These are phyloP conservation scores for Hypholoma sublateritium DNA, from an alignment of 768 basidiomycete genomes.

Conservation along the genomic window DNA sequence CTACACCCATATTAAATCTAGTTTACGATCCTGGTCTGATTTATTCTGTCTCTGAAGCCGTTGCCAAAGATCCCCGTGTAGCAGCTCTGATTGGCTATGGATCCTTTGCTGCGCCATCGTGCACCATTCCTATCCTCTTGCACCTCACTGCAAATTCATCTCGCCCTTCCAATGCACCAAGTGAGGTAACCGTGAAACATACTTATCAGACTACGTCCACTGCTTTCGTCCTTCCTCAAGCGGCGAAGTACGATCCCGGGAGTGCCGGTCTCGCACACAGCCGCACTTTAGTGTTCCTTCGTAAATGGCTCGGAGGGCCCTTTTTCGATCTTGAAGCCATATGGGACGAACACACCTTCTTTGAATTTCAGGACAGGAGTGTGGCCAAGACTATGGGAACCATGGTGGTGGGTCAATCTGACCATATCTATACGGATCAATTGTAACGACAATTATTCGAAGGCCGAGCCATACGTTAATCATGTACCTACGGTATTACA, in stretches of 20 bases:
- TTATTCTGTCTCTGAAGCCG: slow-evolving; percentile 24
- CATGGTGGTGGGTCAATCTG: slow-evolving; percentile 43
- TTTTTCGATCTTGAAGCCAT: slow-evolving; percentile 57
- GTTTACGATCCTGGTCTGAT: slow-evolving; percentile 34
- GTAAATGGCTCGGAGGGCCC: slow-evolving; percentile 47
- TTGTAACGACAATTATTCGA: neutral
- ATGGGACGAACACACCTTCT: slow-evolving; percentile 59
- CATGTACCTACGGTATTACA: slow-evolving; percentile 49
- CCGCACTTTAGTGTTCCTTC: slow-evolving; percentile 44
- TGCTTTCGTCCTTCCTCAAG: slow-evolving; percentile 43
- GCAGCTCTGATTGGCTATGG: slow-evolving; percentile 40
- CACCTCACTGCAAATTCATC: slow-evolving; percentile 31
- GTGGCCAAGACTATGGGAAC: slow-evolving; percentile 57
- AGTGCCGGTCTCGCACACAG: slow-evolving; percentile 45
- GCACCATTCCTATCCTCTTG: slow-evolving; percentile 34
- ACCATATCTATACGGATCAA: neutral
- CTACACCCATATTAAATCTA: neutral
- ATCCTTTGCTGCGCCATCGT: slow-evolving; percentile 18
- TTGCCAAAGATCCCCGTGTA: slow-evolving; percentile 30
- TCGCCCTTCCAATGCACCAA: slow-evolving; percentile 19
- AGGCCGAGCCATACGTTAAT: slow-evolving; percentile 62
- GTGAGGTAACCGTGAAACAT: slow-evolving; percentile 22
- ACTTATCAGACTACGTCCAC: slow-evolving; percentile 32
- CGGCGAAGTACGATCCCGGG: slow-evolving; percentile 38
- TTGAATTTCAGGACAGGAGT: slow-evolving; percentile 51